A percentile compares a stretch with the other conserved stretches of the same genome.
phyloP scores from a whole-genome alignment of 805 yeast genomes.

The Candida corydali region DNA sequence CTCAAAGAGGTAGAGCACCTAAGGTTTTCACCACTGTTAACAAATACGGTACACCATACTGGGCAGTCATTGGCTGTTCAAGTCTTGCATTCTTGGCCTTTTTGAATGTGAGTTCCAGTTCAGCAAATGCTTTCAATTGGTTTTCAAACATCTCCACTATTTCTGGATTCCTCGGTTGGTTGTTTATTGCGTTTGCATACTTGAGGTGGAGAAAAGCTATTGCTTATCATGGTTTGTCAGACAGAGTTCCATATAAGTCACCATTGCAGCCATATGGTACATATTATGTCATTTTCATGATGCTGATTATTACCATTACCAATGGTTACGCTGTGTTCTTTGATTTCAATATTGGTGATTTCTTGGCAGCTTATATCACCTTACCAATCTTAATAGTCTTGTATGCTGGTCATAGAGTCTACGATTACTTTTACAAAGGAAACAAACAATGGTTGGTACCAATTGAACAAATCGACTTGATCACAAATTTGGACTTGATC shows the following conservation, averaged over 20 bases:
- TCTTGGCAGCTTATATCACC: slow-evolving; percentile 70
- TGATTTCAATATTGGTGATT: slow-evolving; percentile 51
- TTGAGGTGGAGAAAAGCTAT: slow-evolving; percentile 65
- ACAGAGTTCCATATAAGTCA: slow-evolving; percentile 57
- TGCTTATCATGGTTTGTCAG: slow-evolving; percentile 44
- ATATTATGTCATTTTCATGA: slow-evolving; percentile 47
- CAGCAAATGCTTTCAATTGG: slow-evolving; percentile 59
- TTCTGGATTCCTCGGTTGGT: slow-evolving; percentile 66
- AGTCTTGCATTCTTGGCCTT: slow-evolving; percentile 45
- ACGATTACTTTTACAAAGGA: slow-evolving; percentile 27
- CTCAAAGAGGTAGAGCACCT: slow-evolving; percentile 38
- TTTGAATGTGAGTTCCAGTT: slow-evolving; percentile 50
- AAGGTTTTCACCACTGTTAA: slow-evolving; percentile 29
- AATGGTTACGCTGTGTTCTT: slow-evolving; percentile 72
- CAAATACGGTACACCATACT: slow-evolving; percentile 41
- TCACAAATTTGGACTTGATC: slow-evolving; percentile 55
- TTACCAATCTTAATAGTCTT: slow-evolving; percentile 51
- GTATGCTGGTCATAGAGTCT: slow-evolving; percentile 56
- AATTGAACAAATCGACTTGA: slow-evolving; percentile 54
- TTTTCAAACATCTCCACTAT: slow-evolving; percentile 61
- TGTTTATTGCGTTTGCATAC: slow-evolving; percentile 49
- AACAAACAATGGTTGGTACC: slow-evolving; percentile 42
- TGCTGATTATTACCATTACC: slow-evolving; percentile 55
- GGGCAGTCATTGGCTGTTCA: slow-evolving; percentile 27
- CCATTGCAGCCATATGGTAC: slow-evolving; percentile 55